A percentile compares a stretch with the other conserved stretches of the same genome.
Evolutionary conservation across 768 basidiomycete genomes (phyloP).

Genomic region (Termitomyces sp.): DNA sequence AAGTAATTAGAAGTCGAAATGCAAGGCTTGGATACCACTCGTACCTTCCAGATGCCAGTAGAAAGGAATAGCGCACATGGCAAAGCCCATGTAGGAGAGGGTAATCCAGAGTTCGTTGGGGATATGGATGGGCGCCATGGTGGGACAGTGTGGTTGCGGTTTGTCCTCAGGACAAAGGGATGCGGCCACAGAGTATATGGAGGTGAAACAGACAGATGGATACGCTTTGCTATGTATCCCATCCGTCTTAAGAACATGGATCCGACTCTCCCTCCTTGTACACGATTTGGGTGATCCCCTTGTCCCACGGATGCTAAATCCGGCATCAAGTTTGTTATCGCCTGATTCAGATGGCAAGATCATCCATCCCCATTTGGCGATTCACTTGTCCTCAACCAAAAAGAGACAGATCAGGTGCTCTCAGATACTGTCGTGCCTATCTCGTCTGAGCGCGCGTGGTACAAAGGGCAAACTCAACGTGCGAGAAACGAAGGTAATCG

Average conservation of each 20-base stretch:
- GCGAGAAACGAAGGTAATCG: neutral
- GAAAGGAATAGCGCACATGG: constrained; percentile 52
- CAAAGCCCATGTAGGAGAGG: constrained; percentile 53
- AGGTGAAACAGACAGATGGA: constrained; percentile 26
- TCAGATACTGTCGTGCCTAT: constrained; percentile 7
- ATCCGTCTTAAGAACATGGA: constrained; percentile 32
- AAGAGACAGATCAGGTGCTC: constrained; percentile 15
- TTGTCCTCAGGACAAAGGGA: constrained; percentile 14
- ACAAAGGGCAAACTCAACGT: constrained; percentile 1
- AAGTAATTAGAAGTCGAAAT: neutral
- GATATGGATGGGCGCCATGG: constrained; percentile 19
- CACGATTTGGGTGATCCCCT: constrained; percentile 39
- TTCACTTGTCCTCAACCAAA: constrained; percentile 25
- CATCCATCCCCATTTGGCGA: constrained; percentile 23
- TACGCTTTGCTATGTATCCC: constrained; percentile 11
- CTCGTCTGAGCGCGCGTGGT: neutral
- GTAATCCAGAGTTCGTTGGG: constrained; percentile 41
- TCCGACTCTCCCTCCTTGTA: constrained; percentile 28
- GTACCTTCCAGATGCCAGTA: constrained; percentile 65
- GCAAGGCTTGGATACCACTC: neutral
- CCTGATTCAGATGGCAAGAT: constrained; percentile 10
- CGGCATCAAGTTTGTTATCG: constrained; percentile 19
- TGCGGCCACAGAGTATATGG: constrained; percentile 22
- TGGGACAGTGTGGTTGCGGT: constrained; percentile 2
- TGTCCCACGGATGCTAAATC: constrained; percentile 23